phyloP scores from a whole-genome alignment of 2,329 filamentous ascomycete species.

The Aspergillus fructus region DNA sequence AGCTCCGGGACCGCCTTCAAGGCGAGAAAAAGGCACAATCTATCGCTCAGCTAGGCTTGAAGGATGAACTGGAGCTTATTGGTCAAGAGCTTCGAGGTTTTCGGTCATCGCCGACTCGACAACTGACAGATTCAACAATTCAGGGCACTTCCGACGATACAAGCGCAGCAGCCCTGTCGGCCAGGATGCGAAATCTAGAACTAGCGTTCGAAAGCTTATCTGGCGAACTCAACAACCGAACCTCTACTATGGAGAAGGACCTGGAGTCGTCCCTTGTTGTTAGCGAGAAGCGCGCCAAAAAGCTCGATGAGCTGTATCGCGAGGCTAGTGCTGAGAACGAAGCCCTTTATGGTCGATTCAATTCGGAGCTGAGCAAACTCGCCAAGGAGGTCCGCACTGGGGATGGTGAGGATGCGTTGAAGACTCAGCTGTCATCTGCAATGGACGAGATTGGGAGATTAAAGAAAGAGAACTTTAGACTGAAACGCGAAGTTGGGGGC shows the following conservation, averaged over 20 bases:
- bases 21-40: slow-evolving; percentile 74
- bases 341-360: slow-evolving; percentile 86
- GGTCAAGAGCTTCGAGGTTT: slow-evolving; percentile 70
- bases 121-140: slow-evolving; percentile 36
- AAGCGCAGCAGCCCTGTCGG: slow-evolving; percentile 28
- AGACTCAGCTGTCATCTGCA: slow-evolving; percentile 67
- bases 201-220: slow-evolving; percentile 61
- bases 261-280: slow-evolving; percentile 70
- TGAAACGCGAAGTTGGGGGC: slow-evolving; percentile 80
- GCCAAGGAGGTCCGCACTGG: slow-evolving; percentile 72
- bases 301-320: slow-evolving; percentile 84
- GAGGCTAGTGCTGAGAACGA: slow-evolving; percentile 90
- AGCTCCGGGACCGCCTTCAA: slow-evolving; percentile 76
- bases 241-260: slow-evolving; percentile 66
- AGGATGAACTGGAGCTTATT: slow-evolving; percentile 76
- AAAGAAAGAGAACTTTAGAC: slow-evolving; percentile 80
- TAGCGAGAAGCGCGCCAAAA: slow-evolving; percentile 74
- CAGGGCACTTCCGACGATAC: slow-evolving; percentile 14
- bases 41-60: slow-evolving; percentile 67
- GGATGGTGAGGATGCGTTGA: slow-evolving; percentile 76
- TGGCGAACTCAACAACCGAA: slow-evolving; percentile 59
- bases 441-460: slow-evolving; percentile 74
- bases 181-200: slow-evolving; percentile 66
- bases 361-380: slow-evolving; percentile 83
- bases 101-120: slow-evolving; percentile 32